phyloP scores from a whole-genome alignment of 1,139 yeast species.

The Schizosaccharomyces versatilis region DNA sequence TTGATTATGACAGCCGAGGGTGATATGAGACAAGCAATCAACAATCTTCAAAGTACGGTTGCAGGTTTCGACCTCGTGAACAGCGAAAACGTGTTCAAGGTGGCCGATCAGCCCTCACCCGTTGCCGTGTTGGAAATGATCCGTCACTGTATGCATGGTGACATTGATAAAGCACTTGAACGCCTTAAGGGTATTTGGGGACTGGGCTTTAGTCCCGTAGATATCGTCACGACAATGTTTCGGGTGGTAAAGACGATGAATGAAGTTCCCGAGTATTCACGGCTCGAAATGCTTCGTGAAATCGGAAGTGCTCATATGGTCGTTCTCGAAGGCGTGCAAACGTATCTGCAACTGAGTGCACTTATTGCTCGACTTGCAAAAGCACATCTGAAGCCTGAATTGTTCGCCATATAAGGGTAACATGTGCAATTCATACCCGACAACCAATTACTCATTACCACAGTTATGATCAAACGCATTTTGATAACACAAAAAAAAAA shows the following conservation, averaged over 20 bases:
- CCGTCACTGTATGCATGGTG: conserved; percentile 26
- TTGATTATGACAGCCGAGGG: conserved; percentile 93
- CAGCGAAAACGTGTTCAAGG: conserved; percentile 78
- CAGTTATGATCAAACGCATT: no score
- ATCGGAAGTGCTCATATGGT: conserved; percentile 28
- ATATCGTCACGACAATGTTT: conserved; percentile 75
- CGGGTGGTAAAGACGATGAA: conserved; percentile 61
- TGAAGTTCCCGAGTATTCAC: conserved; percentile 34
- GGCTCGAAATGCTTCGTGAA: conserved; percentile 49
- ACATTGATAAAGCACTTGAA: conserved; percentile 48
- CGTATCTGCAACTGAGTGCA: conserved; percentile 69
- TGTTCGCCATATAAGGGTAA: conserved; percentile 6
- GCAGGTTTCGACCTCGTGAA: conserved; percentile 71
- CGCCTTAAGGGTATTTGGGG: conserved; percentile 53
- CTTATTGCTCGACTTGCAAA: conserved; percentile 41
- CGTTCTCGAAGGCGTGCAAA: conserved; percentile 76
- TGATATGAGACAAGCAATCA: conserved; percentile 95
- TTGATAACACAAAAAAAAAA: no score
- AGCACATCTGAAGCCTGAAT: conserved; percentile 9
- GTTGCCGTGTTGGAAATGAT: conserved; percentile 60
- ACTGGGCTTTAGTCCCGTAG: conserved; percentile 85
- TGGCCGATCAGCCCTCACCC: conserved; percentile 95
- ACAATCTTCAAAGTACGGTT: conserved; percentile 77
- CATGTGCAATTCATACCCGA: conserved; percentile 14
- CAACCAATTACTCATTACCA: no score